Conservation (phyloP, 441 rosid species). For the Erysimum pusillum region DNA sequence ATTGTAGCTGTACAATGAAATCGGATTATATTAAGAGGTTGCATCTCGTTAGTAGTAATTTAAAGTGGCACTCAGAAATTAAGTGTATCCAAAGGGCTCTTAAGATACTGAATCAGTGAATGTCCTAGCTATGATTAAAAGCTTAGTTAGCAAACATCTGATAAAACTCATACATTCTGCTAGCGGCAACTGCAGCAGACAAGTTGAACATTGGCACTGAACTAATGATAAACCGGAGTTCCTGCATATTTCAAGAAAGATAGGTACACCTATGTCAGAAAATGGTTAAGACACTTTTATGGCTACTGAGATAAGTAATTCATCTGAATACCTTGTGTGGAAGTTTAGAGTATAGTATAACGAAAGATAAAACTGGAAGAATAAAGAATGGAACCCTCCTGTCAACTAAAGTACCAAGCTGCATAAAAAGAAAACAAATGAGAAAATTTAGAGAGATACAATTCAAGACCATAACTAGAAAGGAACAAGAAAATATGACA, state of each 20-base stretch:
- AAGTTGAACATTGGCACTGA: conserved; percentile 95
- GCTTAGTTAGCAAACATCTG: conserved; percentile 41
- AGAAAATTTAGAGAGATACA: conserved; percentile 19
- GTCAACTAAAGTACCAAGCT: conserved; percentile 85
- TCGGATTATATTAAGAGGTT: background rate
- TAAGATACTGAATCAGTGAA: conserved; percentile 26
- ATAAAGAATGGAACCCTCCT: conserved; percentile 72
- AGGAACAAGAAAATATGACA: conserved; percentile 23
- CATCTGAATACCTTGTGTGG: conserved; percentile 83
- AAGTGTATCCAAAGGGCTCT: conserved; percentile 2
- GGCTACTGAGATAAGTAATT: conserved; percentile 32
- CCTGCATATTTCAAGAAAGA: conserved; percentile 61
- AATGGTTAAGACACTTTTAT: conserved; percentile 34
- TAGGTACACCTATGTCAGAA: conserved; percentile 4
- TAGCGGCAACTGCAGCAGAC: conserved; percentile 90
- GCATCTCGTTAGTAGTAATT: conserved; percentile 2
- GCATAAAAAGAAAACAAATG: conserved; percentile 44
- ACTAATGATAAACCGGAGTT: conserved; percentile 92
- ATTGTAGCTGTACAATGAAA: conserved; percentile 71
- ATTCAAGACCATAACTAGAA: conserved; percentile 21
- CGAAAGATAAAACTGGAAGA: conserved; percentile 76
- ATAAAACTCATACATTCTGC: conserved; percentile 67
- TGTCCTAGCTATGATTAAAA: conserved; percentile 19
- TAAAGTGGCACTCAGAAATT: conserved; percentile 25
- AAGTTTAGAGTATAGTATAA: conserved; percentile 92